Evolutionary conservation across 306 rosid species (phyloP).

Genomic region (Dryas alaskensis): DNA sequence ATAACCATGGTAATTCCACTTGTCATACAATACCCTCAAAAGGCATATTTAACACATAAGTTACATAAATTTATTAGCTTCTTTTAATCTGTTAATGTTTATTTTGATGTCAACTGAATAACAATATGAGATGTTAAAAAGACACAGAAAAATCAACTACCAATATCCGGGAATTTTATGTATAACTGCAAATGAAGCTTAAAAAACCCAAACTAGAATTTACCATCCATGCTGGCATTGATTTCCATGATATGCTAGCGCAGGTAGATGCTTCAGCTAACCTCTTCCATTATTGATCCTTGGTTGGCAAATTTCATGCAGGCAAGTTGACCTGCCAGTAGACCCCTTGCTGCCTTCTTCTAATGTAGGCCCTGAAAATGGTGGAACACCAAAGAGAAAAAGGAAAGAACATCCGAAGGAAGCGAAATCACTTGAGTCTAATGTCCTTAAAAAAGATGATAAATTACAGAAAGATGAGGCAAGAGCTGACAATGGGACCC

Average conservation of each 20-base stretch:
- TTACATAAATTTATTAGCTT: background rate
- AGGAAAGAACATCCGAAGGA: conserved; percentile 24
- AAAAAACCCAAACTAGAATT: background rate
- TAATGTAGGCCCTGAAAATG: conserved; percentile 21
- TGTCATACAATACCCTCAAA: background rate
- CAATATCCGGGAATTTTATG: background rate
- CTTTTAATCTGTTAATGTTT: background rate
- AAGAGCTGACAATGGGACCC: conserved; percentile 5
- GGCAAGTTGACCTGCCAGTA: conserved; percentile 29
- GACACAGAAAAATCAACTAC: background rate
- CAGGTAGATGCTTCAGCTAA: background rate
- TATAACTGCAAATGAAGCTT: background rate
- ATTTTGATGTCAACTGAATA: background rate
- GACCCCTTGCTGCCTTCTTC: conserved; percentile 19
- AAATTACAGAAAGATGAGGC: background rate
- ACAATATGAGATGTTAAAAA: background rate
- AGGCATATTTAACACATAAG: background rate
- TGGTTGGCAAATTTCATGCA: conserved; percentile 27
- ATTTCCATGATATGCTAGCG: background rate
- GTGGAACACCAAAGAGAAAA: conserved; percentile 31
- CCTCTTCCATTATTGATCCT: conserved; percentile 17
- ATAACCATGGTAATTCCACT: background rate
- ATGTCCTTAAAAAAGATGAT: conserved; percentile 3
- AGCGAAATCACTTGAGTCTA: conserved; percentile 22
- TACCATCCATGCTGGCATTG: background rate